Conservation (phyloP, 805 yeast species). For the Candida tammaniensis region DNA sequence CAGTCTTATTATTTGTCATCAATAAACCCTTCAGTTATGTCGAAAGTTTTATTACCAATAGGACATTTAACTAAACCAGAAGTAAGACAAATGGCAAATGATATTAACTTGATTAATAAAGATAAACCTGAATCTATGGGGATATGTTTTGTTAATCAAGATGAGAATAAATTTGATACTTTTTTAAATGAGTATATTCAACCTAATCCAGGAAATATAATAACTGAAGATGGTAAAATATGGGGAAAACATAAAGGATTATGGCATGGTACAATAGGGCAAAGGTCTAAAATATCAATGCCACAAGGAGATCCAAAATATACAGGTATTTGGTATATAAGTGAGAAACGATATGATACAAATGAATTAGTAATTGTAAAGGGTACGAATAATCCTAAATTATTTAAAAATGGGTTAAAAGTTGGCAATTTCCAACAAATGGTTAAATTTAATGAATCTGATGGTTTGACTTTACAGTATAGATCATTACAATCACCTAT, state of each 20-base stretch:
- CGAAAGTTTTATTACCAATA: slow-evolving; percentile 68
- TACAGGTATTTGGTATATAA: slow-evolving; percentile 83
- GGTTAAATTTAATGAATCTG: slow-evolving; percentile 15
- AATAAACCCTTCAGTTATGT: slow-evolving; percentile 45
- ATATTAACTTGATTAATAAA: slow-evolving; percentile 55
- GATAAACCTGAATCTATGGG: slow-evolving; percentile 94
- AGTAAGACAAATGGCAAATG: slow-evolving; percentile 65
- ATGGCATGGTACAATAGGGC: slow-evolving; percentile 97
- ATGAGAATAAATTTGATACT: slow-evolving; percentile 58
- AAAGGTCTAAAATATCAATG: slow-evolving; percentile 72
- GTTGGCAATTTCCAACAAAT: slow-evolving; percentile 52
- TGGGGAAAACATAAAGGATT: slow-evolving; percentile 86
- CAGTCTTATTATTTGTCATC: slow-evolving; percentile 89
- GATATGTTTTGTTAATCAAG: slow-evolving; percentile 79
- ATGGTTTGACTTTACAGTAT: slow-evolving; percentile 48
- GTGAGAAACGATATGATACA: slow-evolving; percentile 58
- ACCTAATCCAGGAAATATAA: slow-evolving; percentile 72
- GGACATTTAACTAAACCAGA: slow-evolving; percentile 76
- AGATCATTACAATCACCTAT: slow-evolving; percentile 70
- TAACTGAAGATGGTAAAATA: slow-evolving; percentile 67
- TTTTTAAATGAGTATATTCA: slow-evolving; percentile 74
- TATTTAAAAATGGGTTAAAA: slow-evolving; percentile 39
- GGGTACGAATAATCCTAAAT: slow-evolving; percentile 58
- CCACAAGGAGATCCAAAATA: slow-evolving; percentile 83
- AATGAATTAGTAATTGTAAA: slow-evolving; percentile 80